A percentile compares a stretch with the other conserved stretches of the same genome.
These are phyloP conservation scores for Diplodia corticola DNA, from an alignment of 2,329 filamentous ascomycete species.

Conservation along the genomic window DNA sequence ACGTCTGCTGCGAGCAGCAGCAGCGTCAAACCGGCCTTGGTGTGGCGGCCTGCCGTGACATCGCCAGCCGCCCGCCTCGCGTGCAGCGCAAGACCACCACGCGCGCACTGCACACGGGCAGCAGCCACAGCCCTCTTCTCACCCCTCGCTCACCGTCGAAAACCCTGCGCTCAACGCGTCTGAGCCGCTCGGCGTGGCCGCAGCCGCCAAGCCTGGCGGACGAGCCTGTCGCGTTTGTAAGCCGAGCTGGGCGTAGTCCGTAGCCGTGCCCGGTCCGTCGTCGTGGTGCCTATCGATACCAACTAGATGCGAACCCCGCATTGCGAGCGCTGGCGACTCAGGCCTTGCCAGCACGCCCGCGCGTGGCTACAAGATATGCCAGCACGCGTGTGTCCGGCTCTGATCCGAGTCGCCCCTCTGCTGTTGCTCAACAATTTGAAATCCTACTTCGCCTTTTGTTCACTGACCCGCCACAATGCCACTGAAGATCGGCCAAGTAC, in stretches of 20 bases:
- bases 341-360: not conserved
- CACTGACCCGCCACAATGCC: not conserved
- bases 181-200: conserved; percentile 7
- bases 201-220: conserved; percentile 3
- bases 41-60: not conserved
- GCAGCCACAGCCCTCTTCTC: conserved; percentile 11
- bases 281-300: conserved; percentile 6
- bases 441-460: not conserved
- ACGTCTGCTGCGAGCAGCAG: not conserved
- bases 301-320: not conserved
- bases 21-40: not conserved
- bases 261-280: not conserved
- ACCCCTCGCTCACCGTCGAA: conserved; percentile 1
- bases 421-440: not conserved
- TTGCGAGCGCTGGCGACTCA: not conserved
- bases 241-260: not conserved
- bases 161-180: not conserved
- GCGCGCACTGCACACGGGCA: conserved; percentile 1
- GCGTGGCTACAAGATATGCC: not conserved
- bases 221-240: not conserved
- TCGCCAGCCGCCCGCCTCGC: not conserved
- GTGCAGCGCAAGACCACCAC: conserved; percentile 18
- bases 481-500: conserved; percentile 39
- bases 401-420: not conserved
- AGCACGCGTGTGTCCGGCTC: not conserved